These are phyloP conservation scores for Penicillium canescens DNA, from an alignment of 495 filamentous ascomycete species.

Conservation along the genomic window DNA sequence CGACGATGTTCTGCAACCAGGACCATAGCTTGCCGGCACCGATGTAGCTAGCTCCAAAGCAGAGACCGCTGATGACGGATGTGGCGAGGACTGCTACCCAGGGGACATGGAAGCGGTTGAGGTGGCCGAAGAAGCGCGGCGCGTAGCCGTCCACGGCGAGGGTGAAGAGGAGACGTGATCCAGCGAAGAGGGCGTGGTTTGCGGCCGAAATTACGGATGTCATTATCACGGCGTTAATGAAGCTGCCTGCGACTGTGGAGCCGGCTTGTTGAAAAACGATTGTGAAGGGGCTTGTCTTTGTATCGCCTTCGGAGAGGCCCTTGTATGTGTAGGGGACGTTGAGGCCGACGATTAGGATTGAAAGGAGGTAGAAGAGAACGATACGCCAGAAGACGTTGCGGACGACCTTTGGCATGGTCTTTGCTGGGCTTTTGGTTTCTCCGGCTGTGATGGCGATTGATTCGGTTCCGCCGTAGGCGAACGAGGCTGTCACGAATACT, in stretches of 20 bases:
- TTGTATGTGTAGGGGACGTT: conserved; percentile 56
- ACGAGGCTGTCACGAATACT: conserved; percentile 55
- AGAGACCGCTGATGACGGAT: conserved; percentile 54
- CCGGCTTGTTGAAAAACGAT: conserved; percentile 53
- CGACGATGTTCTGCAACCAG: conserved; percentile 62
- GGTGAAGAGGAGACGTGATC: conserved; percentile 51
- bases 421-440: conserved; percentile 50
- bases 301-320: conserved; percentile 36
- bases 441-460: conserved; percentile 58
- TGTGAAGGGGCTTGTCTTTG: conserved; percentile 52
- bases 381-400: conserved; percentile 57
- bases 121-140: conserved; percentile 44
- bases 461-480: conserved; percentile 55
- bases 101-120: conserved; percentile 58
- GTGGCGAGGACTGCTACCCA: conserved; percentile 61
- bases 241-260: conserved; percentile 48
- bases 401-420: conserved; percentile 49
- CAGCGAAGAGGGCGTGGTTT: conserved; percentile 57
- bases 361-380: conserved; percentile 52
- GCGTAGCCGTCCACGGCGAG: conserved; percentile 49
- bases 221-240: conserved; percentile 59
- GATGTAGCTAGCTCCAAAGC: conserved; percentile 62
- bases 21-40: conserved; percentile 59
- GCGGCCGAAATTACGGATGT: conserved; percentile 54
- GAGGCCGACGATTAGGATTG: conserved; percentile 49